These are phyloP conservation scores for Entomortierella beljakovae DNA, from an alignment of 192 early-diverging fungal species.

Conservation along the genomic window DNA sequence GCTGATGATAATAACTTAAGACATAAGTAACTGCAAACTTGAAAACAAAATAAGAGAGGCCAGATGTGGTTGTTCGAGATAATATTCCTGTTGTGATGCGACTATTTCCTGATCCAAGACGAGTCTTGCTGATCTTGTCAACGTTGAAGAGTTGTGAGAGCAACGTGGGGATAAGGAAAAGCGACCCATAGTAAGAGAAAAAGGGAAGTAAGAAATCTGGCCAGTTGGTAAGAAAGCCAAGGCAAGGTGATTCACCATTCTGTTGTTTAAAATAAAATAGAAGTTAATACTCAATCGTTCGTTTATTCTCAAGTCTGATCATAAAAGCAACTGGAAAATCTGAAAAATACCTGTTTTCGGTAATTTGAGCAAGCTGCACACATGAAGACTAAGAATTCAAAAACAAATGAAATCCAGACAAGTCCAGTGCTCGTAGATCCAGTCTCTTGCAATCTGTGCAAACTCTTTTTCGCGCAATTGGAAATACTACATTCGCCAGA, in stretches of 20 bases:
- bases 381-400: conserved; percentile 27
- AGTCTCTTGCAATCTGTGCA: conserved; percentile 20
- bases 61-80: conserved; percentile 25
- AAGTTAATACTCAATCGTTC: not conserved
- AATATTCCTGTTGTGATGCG: conserved; percentile 15
- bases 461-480: conserved; percentile 2
- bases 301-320: not conserved
- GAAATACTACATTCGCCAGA: not conserved
- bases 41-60: conserved; percentile 42
- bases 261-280: not conserved
- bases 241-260: not conserved
- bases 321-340: not conserved
- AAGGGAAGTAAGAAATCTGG: conserved; percentile 35
- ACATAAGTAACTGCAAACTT: conserved; percentile 46
- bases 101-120: not conserved
- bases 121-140: not conserved
- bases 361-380: conserved; percentile 13
- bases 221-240: conserved; percentile 38
- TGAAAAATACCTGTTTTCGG: not conserved
- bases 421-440: conserved; percentile 34
- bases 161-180: conserved; percentile 33
- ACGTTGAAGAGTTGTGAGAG: conserved; percentile 47
- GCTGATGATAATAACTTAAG: conserved; percentile 13
- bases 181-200: conserved; percentile 41
- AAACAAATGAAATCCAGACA: conserved; percentile 28